A percentile compares a stretch with the other conserved stretches of the same genome.
Conservation (phyloP, 768 basidiomycete genomes). For the Cyclocybe cylindracea region DNA sequence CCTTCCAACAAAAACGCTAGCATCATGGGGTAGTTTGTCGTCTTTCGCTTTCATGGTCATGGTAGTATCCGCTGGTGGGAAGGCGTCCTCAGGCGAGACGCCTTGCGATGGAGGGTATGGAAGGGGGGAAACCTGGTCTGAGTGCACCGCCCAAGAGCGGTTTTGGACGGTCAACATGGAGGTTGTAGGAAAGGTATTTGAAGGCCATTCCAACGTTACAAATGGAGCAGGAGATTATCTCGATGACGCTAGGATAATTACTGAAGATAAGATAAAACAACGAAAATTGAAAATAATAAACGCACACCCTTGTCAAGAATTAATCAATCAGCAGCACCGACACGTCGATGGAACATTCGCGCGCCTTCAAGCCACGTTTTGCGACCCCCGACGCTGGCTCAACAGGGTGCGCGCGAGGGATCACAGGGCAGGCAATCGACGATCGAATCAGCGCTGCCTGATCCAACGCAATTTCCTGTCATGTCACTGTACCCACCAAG, state of each 20-base stretch:
- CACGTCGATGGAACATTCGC: slow-evolving; percentile 19
- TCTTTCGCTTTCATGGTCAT: slow-evolving; percentile 32
- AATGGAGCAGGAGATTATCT: slow-evolving; percentile 17
- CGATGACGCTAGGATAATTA: slow-evolving; percentile 12
- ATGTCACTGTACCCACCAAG: slow-evolving; percentile 33
- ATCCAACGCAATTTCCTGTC: slow-evolving; percentile 41
- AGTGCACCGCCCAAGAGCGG: neutral
- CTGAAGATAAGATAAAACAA: slow-evolving; percentile 16
- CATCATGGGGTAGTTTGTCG: slow-evolving; percentile 65
- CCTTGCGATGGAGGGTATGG: slow-evolving; percentile 26
- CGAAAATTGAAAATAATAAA: slow-evolving; percentile 17
- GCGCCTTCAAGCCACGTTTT: slow-evolving; percentile 40
- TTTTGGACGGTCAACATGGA: slow-evolving; percentile 12
- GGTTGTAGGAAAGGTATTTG: slow-evolving; percentile 12
- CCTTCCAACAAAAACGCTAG: slow-evolving; percentile 88
- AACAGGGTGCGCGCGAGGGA: slow-evolving; percentile 12
- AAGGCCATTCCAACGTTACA: slow-evolving; percentile 16
- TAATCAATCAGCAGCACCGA: slow-evolving; percentile 22
- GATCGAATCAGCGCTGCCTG: slow-evolving; percentile 33
- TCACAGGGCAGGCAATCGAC: slow-evolving; percentile 22
- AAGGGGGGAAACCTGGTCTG: slow-evolving; percentile 25
- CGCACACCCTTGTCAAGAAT: slow-evolving; percentile 11
- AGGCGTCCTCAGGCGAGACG: slow-evolving; percentile 28
- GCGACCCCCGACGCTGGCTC: slow-evolving; percentile 40
- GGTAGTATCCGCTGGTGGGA: slow-evolving; percentile 15